Percentiles rank a stretch among this genome's conserved stretches.
These are phyloP conservation scores for Melaleuca alternifolia DNA, from an alignment of 345 rosid genomes.

Conservation along the genomic window DNA sequence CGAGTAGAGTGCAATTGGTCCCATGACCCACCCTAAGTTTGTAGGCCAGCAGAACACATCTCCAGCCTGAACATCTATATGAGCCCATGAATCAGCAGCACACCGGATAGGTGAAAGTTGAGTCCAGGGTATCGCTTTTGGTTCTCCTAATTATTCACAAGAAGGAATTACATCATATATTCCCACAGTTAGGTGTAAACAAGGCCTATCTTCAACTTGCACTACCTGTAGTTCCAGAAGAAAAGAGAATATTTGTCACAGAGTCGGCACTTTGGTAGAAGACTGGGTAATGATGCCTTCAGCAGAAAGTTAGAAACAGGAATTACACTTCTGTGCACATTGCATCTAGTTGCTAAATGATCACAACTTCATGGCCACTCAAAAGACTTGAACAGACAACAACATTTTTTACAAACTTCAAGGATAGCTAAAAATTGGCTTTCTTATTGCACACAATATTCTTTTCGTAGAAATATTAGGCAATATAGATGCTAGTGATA, in stretches of 20 bases:
- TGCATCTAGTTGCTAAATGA: background rate
- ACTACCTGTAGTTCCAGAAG: constrained; percentile 90
- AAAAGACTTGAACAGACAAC: background rate
- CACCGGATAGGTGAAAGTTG: constrained; percentile 70
- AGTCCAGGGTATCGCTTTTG: constrained; percentile 96
- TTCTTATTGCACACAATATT: background rate
- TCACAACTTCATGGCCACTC: background rate
- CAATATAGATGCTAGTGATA: constrained; percentile 3
- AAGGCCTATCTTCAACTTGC: background rate
- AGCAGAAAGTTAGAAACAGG: constrained; percentile 11
- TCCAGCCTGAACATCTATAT: constrained; percentile 44
- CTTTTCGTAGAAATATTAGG: background rate
- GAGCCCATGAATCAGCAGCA: constrained; percentile 59
- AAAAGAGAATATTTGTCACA: constrained; percentile 69
- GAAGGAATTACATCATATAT: background rate
- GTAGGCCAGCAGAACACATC: constrained; percentile 83
- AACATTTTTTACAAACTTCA: background rate
- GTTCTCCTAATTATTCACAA: constrained; percentile 44
- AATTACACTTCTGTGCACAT: background rate
- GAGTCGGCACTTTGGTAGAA: constrained; percentile 47
- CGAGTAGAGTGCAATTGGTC: constrained; percentile 56
- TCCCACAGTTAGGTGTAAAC: background rate
- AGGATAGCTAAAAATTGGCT: background rate
- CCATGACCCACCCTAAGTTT: constrained; percentile 95
- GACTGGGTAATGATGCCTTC: constrained; percentile 32